These are phyloP conservation scores for Chlorella ohadii DNA, from an alignment of 139 green algal species.

Conservation along the genomic window DNA sequence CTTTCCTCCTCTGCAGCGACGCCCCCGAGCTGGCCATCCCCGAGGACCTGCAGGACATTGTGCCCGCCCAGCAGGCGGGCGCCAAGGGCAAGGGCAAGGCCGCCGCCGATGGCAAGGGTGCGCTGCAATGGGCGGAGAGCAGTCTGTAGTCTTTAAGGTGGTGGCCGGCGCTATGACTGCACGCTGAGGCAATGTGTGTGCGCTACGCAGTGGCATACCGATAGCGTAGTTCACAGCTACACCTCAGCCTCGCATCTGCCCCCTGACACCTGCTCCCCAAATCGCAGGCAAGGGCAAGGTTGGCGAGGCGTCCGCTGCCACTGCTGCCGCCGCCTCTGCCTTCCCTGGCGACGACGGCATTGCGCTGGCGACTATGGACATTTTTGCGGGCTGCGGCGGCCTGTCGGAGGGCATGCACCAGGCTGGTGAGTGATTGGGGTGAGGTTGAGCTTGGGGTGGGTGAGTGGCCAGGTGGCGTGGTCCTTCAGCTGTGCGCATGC, in stretches of 20 bases:
- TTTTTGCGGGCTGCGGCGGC: slow-evolving; percentile 97
- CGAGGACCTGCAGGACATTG: slow-evolving; percentile 10
- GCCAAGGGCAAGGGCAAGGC: slow-evolving; percentile 48
- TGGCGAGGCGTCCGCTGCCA: neutral
- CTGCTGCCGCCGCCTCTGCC: neutral
- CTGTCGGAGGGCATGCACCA: slow-evolving; percentile 96
- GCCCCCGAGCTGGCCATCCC: slow-evolving; percentile 38
- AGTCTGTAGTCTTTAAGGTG: too few relatives aligned
- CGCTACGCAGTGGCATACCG: too few relatives aligned
- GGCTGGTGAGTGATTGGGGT: slow-evolving; percentile 42
- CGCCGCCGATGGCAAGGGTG: neutral
- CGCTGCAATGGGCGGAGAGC: too few relatives aligned
- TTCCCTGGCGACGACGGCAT: slow-evolving; percentile 51
- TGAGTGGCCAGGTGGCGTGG: too few relatives aligned
- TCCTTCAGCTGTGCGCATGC: too few relatives aligned
- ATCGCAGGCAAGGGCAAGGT: slow-evolving; percentile 46
- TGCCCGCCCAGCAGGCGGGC: neutral
- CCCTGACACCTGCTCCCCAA: too few relatives aligned
- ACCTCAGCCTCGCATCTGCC: too few relatives aligned
- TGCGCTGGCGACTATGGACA: slow-evolving; percentile 88
- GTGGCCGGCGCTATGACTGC: too few relatives aligned
- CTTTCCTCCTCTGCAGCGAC: neutral
- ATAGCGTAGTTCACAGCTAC: too few relatives aligned
- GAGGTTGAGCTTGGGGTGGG: neutral
- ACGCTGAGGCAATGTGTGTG: too few relatives aligned